Base-by-base conservation (phyloP, 768 basidiomycete genomes). In the Russula virescens region DNA sequence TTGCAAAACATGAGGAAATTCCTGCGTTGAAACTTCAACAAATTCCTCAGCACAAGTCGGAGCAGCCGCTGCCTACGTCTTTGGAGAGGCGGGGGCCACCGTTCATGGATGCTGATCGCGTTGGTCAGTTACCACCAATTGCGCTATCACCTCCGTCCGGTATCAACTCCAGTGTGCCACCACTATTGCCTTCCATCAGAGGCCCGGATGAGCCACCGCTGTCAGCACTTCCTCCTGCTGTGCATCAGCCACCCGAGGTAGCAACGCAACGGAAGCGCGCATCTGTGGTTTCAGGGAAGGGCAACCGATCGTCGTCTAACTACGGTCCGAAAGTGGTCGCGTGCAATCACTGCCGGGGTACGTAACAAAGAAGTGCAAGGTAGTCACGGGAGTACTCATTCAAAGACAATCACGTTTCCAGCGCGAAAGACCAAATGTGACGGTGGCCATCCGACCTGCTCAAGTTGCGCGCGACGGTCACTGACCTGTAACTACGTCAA, bases 401-500 rank as follows among this genome's bases (percentile, higher is more conserved):
- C 5, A 25, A 6, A 50, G 31, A 14, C 42, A 38, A 49, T 43
- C 43, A 38, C 26, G 18, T 64, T 16, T 60, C 38, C 58, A 91
- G 91, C 90, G 40, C 91, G 91, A 63, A 93, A 93, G 77, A 93
- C 91, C 21, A 87, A 90, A 72, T 93, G 91, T 68, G 91, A 93
- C 72, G 91, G 91, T 45, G 87, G 80, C n/a, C 89, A 89, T 70
- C 91, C 91, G 34, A 81, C 86, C 28, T 93, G 91, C 72, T 84
- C 87, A 58, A 91, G 89, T 74, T 93, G 91, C 73, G 83, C 86
- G 62, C 87, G 88, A 63, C 79, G 91, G 67, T 81, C 82, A 47
- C 78, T 92, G 71, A 78, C 81, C 48, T 93, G 91, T 78, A 88
- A 85, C 72, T 93, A 92, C 75, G 86, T 87, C 46, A 88, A 91